Evolutionary conservation across 805 yeast species (phyloP).

Genomic region (Dipodascus albidus): DNA sequence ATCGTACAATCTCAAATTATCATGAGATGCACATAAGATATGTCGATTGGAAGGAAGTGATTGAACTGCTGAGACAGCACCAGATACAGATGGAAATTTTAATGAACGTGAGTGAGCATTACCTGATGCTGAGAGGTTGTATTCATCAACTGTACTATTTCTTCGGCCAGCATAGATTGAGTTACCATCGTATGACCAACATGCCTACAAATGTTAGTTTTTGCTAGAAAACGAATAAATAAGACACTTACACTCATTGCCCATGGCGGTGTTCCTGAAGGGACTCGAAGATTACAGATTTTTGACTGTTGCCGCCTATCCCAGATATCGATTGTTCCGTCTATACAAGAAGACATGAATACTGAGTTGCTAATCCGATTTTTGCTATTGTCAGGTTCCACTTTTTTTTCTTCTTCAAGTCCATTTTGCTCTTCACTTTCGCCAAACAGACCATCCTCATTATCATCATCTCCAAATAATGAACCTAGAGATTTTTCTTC

Average conservation of each 20-base stretch:
- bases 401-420: constrained; percentile 5
- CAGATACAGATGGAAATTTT: constrained; percentile 76
- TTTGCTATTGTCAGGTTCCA: constrained; percentile 1
- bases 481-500: constrained; percentile 34
- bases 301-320: constrained; percentile 45
- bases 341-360: constrained; percentile 71
- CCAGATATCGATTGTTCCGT: constrained; percentile 77
- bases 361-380: constrained; percentile 22
- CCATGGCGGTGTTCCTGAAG: constrained; percentile 82
- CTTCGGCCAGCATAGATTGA: constrained; percentile 76
- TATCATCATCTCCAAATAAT: constrained; percentile 45
- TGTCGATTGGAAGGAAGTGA: constrained; percentile 75
- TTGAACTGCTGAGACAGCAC: constrained; percentile 74
- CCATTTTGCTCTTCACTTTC: constrained; percentile 1
- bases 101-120: constrained; percentile 45
- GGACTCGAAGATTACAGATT: constrained; percentile 40
- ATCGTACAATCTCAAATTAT: constrained; percentile 82
- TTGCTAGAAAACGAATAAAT: too few species aligned
- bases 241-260: constrained; percentile 38
- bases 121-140: constrained; percentile 22
- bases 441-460: constrained; percentile 5
- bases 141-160: constrained; percentile 68
- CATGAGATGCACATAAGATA: constrained; percentile 78
- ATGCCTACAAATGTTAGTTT: constrained; percentile 34
- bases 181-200: constrained; percentile 83